Evolutionary conservation across 441 rosid species (phyloP).

Genomic region (Cnidoscolus chayamansa): DNA sequence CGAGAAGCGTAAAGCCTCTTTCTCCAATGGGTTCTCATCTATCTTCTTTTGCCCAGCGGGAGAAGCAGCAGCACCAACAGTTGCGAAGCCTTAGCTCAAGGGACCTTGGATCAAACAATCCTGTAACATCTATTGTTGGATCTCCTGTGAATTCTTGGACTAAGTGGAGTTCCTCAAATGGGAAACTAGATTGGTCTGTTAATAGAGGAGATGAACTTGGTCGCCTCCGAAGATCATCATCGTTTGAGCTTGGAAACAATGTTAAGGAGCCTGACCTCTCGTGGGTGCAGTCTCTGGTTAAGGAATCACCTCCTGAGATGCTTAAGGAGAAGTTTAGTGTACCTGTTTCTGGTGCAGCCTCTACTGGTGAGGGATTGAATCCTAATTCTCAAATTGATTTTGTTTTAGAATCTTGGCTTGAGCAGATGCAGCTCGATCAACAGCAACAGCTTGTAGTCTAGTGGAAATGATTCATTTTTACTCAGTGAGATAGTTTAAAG

Average conservation of each 20-base stretch:
- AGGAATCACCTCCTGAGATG: conserved; percentile 49
- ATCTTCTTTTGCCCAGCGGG: conserved; percentile 37
- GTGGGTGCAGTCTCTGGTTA: conserved; percentile 52
- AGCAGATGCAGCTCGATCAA: conserved; percentile 55
- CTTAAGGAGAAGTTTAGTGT: conserved; percentile 28
- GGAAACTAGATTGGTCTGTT: conserved; percentile 48
- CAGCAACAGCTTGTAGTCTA: conserved; percentile 36
- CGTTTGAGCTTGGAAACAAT: conserved; percentile 29
- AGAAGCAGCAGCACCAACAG: conserved; percentile 50
- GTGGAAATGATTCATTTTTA: conserved; percentile 19
- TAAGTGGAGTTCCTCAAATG: conserved; percentile 46
- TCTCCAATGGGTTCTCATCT: conserved; percentile 43
- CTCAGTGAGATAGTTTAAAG: conserved; percentile 15
- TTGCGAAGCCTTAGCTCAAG: conserved; percentile 43
- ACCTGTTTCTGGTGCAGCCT: conserved; percentile 22
- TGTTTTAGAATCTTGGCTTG: conserved; percentile 47
- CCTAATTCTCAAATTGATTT: conserved; percentile 33
- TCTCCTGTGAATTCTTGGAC: conserved; percentile 45
- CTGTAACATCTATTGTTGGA: conserved; percentile 24
- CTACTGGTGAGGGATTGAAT: conserved; percentile 31
- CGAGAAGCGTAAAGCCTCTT: conserved; percentile 43
- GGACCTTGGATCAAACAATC: conserved; percentile 31
- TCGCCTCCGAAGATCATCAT: conserved; percentile 32
- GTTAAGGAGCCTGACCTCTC: conserved; percentile 52
- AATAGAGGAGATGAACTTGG: conserved; percentile 29